Percentiles rank a stretch among this genome's conserved stretches.
Evolutionary conservation across 192 early-diverging fungal species (phyloP).

Genomic region (Backusella australiensis): DNA sequence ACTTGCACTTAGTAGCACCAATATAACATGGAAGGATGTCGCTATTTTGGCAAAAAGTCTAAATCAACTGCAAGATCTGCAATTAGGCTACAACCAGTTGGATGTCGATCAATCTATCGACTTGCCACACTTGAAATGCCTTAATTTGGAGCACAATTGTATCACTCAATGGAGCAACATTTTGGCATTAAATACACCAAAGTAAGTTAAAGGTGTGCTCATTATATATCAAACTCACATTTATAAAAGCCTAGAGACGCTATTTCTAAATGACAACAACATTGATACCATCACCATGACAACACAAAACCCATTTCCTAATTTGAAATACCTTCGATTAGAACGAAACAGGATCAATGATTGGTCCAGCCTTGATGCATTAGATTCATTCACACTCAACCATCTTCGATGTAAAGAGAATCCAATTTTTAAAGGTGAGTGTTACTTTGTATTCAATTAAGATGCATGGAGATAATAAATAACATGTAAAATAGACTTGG

Average conservation of each 20-base stretch:
- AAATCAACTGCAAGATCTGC: conserved; percentile 45
- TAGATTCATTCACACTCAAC: conserved; percentile 39
- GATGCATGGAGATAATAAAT: neutral
- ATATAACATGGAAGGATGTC: conserved; percentile 38
- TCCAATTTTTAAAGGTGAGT: conserved; percentile 36
- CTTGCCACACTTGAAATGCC: conserved; percentile 42
- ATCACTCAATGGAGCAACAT: conserved; percentile 46
- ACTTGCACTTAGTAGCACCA: conserved; percentile 33
- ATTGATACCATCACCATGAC: conserved; percentile 1
- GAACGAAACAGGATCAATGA: conserved; percentile 44
- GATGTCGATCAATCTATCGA: conserved; percentile 25
- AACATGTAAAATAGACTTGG: conserved; percentile 19
- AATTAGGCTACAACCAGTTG: conserved; percentile 46
- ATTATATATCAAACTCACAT: neutral
- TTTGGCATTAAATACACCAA: conserved; percentile 35
- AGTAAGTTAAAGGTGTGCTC: conserved; percentile 20
- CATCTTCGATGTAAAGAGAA: conserved; percentile 46
- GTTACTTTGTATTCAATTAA: neutral
- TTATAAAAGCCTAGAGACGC: conserved; percentile 22
- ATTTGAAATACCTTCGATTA: conserved; percentile 42
- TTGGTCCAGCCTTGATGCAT: conserved; percentile 43
- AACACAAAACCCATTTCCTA: conserved; percentile 19
- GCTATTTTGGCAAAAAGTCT: conserved; percentile 37
- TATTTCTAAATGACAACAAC: conserved; percentile 34
- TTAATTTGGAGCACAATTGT: conserved; percentile 51